A percentile compares a stretch with the other conserved stretches of the same genome.
Evolutionary conservation across 1,284 basidiomycete genomes (phyloP).

Genomic region (Butyriboletus appendiculatus): DNA sequence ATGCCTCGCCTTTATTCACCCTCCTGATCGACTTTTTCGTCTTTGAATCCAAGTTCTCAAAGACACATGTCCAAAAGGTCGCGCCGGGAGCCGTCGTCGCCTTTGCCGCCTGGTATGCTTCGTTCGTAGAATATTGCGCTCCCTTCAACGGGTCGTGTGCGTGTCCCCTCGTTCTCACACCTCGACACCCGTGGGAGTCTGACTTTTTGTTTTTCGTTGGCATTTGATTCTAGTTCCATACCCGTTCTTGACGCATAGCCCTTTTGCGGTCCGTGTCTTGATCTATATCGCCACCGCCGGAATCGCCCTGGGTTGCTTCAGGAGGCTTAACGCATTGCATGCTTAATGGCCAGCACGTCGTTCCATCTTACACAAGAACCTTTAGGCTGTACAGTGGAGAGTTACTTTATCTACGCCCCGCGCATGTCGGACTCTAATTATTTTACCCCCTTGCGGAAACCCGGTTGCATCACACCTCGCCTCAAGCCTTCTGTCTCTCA

Average conservation of each 20-base stretch:
- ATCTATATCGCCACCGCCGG: constrained; percentile 60
- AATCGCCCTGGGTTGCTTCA: constrained; percentile 60
- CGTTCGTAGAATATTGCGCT: constrained; percentile 73
- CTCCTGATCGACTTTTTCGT: constrained; percentile 71
- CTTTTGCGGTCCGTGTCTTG: constrained; percentile 49
- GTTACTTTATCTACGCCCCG: neutral
- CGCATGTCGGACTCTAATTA: neutral
- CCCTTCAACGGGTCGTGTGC: constrained; percentile 62
- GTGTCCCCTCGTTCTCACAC: constrained; percentile 28
- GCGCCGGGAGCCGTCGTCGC: constrained; percentile 47
- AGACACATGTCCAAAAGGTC: constrained; percentile 42
- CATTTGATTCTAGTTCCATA: constrained; percentile 61
- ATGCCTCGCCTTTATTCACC: constrained; percentile 61
- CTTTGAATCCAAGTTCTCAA: constrained; percentile 62
- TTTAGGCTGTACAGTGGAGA: neutral
- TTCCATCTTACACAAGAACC: neutral
- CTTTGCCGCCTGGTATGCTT: constrained; percentile 55
- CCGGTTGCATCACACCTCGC: neutral
- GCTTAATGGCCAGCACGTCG: constrained; percentile 5
- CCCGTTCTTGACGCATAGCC: constrained; percentile 72
- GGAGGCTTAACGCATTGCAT: constrained; percentile 50
- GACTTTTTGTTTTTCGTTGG: constrained; percentile 8
- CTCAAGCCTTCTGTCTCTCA: neutral
- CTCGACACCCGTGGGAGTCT: neutral
- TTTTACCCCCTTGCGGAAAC: neutral